Conservation (phyloP, 495 filamentous ascomycete species). For the Hypoxylon trugodes region DNA sequence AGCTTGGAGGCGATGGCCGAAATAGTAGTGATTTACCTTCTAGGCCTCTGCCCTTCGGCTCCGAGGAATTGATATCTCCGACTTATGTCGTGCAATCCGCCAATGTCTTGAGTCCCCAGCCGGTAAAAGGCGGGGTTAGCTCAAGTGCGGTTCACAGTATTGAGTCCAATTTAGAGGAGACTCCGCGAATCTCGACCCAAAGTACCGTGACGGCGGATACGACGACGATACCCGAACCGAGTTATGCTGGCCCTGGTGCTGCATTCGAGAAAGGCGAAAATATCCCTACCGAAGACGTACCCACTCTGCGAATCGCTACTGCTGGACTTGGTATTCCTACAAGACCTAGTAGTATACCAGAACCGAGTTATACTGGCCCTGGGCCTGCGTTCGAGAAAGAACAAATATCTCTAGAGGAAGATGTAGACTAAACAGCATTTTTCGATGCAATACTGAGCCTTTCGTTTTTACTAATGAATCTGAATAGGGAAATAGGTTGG, state of each 20-base stretch:
- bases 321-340: neutral
- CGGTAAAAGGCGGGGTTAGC: constrained; percentile 47
- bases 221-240: constrained; percentile 46
- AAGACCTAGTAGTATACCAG: constrained; percentile 32
- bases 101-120: constrained; percentile 50
- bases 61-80: constrained; percentile 55
- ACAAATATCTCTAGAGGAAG: constrained; percentile 44
- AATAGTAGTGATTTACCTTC: constrained; percentile 48
- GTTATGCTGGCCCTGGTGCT: constrained; percentile 55
- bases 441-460: neutral
- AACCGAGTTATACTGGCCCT: constrained; percentile 57
- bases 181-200: constrained; percentile 18
- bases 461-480: constrained; percentile 7
- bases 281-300: constrained; percentile 44
- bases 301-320: constrained; percentile 40
- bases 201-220: constrained; percentile 10
- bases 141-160: constrained; percentile 46
- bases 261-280: constrained; percentile 59
- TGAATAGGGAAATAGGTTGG: neutral
- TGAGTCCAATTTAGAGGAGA: constrained; percentile 23
- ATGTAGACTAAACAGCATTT: constrained; percentile 39
- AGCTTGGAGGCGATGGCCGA: constrained; percentile 44
- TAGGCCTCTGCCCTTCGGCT: constrained; percentile 57
- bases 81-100: constrained; percentile 55
- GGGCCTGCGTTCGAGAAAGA: constrained; percentile 58